Evolutionary conservation across 2,329 filamentous ascomycete genomes (phyloP).

Genomic region (Ophiostoma angusticollis): DNA sequence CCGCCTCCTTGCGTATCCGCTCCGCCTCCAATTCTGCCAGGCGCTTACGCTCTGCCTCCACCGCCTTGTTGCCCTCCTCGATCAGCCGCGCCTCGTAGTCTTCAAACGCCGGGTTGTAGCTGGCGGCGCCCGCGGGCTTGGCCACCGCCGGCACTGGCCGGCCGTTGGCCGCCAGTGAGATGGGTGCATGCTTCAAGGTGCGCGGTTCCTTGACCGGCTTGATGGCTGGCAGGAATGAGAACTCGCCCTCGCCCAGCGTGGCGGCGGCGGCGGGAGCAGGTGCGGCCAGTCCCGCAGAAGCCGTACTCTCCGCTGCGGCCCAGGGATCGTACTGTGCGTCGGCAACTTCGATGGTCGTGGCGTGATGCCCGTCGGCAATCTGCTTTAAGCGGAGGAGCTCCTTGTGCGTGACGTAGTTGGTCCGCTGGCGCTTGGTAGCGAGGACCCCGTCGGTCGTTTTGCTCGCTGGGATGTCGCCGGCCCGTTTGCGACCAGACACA

Average conservation of each 20-base stretch:
- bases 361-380: constrained; percentile 61
- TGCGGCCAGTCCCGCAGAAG: too few species aligned
- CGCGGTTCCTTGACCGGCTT: constrained; percentile 57
- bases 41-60: constrained; percentile 66
- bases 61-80: constrained; percentile 62
- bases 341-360: constrained; percentile 39
- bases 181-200: constrained; percentile 62
- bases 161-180: constrained; percentile 72
- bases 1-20: constrained; percentile 52
- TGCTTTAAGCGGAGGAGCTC: constrained; percentile 67
- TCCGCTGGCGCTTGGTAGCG: constrained; percentile 61
- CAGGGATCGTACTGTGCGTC: constrained; percentile 70
- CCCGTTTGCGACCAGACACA: constrained; percentile 65
- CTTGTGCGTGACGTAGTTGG: constrained; percentile 70
- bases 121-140: constrained; percentile 69
- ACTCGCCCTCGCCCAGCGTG: constrained; percentile 37
- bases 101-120: constrained; percentile 81
- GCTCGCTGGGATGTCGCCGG: constrained; percentile 35
- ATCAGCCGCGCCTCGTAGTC: constrained; percentile 72
- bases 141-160: constrained; percentile 67
- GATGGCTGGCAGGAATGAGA: constrained; percentile 54
- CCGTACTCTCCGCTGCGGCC: constrained; percentile 31
- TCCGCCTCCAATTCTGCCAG: constrained; percentile 55
- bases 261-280: too few species aligned
- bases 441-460: constrained; percentile 63